Conservation (phyloP, 352 stramenopile species). For the Blastocystis sp. region DNA sequence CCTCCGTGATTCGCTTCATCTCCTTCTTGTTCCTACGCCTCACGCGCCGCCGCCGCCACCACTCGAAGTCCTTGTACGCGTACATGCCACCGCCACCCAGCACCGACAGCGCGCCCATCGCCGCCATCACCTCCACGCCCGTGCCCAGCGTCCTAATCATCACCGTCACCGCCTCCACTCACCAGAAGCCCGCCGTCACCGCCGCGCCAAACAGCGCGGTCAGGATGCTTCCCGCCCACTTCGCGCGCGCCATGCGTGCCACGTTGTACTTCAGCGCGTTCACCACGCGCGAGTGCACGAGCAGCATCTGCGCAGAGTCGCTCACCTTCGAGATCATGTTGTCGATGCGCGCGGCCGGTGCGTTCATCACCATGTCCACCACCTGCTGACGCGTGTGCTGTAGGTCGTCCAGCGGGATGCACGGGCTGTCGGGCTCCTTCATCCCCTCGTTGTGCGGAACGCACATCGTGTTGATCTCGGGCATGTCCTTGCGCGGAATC, state of each 20-base stretch:
- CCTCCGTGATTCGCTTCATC: slow-evolving; percentile 77
- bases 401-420: slow-evolving; percentile 84
- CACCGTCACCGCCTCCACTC: slow-evolving; percentile 5
- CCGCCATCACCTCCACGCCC: slow-evolving; percentile 21
- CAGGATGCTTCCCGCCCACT: not conserved
- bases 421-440: slow-evolving; percentile 73
- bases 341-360: slow-evolving; percentile 92
- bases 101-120: slow-evolving; percentile 76
- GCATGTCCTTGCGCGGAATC: slow-evolving; percentile 97
- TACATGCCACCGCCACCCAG: slow-evolving; percentile 80
- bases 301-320: slow-evolving; percentile 82
- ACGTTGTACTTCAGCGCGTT: slow-evolving; percentile 53
- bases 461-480: slow-evolving; percentile 99
- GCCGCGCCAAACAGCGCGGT: slow-evolving; percentile 51
- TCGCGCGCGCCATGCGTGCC: not conserved
- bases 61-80: slow-evolving; percentile 81
- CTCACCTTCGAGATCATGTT: slow-evolving; percentile 97
- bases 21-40: slow-evolving; percentile 83
- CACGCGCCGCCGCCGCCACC: slow-evolving; percentile 83
- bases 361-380: slow-evolving; percentile 91
- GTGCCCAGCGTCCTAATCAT: slow-evolving; percentile 30
- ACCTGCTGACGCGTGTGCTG: slow-evolving; percentile 92
- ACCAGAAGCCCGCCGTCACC: slow-evolving; percentile 61
- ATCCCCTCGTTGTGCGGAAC: slow-evolving; percentile 82
- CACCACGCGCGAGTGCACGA: slow-evolving; percentile 87